Percentiles rank a stretch among this genome's conserved stretches.
Evolutionary conservation across 225 moss, liverwort and hornwort genomes (phyloP).

Genomic region (Polytrichum commune): DNA sequence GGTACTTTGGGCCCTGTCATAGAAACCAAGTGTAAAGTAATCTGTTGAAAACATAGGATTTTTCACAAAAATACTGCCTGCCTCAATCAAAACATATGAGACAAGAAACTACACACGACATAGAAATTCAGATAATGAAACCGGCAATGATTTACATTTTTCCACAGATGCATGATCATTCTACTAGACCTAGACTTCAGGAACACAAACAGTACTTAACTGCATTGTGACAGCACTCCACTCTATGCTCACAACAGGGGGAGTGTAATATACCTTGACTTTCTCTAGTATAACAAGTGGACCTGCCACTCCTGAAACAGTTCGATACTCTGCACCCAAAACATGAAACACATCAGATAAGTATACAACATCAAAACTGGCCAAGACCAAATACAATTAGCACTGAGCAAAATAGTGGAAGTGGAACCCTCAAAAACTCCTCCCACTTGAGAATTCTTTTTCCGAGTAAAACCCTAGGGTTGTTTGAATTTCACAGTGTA

Average conservation of each 20-base stretch:
- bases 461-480: background rate
- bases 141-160: background rate
- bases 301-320: conserved; percentile 73
- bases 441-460: too few relatives aligned
- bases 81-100: background rate
- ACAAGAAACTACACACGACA: background rate
- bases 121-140: background rate
- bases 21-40: background rate
- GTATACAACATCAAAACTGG: too few relatives aligned
- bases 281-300: conserved; percentile 72
- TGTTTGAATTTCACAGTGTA: background rate
- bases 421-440: background rate
- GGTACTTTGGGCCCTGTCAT: conserved; percentile 81
- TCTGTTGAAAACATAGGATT: background rate
- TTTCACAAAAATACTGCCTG: background rate
- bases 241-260: background rate
- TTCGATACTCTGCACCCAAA: conserved; percentile 57
- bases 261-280: conserved; percentile 46
- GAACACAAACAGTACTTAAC: background rate
- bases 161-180: background rate
- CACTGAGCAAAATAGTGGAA: background rate
- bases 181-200: background rate
- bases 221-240: background rate
- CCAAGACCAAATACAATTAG: too few relatives aligned
- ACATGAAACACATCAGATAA: background rate